These are phyloP conservation scores for Kluyveromyces sp. DNA, from an alignment of 1,139 yeast genomes.

Conservation along the genomic window DNA sequence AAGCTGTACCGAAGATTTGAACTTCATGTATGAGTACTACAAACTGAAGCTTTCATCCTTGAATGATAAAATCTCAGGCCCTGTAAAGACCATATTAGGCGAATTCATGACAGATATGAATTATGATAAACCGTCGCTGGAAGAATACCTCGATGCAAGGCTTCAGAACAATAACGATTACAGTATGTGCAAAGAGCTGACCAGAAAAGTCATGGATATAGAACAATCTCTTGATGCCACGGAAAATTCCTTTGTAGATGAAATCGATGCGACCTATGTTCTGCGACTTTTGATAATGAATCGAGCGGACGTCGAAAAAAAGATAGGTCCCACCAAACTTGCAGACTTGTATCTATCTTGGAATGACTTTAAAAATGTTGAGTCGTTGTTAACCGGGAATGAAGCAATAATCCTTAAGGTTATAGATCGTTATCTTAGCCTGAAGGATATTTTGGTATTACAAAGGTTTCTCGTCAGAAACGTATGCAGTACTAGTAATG, in stretches of 20 bases:
- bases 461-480: constrained; percentile 21
- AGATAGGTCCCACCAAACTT: constrained; percentile 11
- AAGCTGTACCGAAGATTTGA: constrained; percentile 17
- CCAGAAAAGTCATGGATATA: constrained; percentile 13
- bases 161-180: constrained; percentile 13
- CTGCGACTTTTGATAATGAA: constrained; percentile 15
- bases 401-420: constrained; percentile 16
- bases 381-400: constrained; percentile 11
- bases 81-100: constrained; percentile 12
- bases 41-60: constrained; percentile 19
- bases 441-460: constrained; percentile 12
- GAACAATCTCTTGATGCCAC: constrained; percentile 8
- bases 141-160: constrained; percentile 18
- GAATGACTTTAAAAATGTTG: constrained; percentile 26
- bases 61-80: constrained; percentile 14
- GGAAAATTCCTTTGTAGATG: constrained; percentile 11
- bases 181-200: constrained; percentile 8
- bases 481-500: constrained; percentile 9
- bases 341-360: constrained; percentile 20
- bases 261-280: constrained; percentile 19
- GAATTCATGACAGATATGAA: constrained; percentile 23
- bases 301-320: neutral
- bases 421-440: constrained; percentile 16
- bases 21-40: constrained; percentile 25
- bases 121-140: constrained; percentile 22